Evolutionary conservation across 495 filamentous ascomycete species (phyloP).

Genomic region (Parmelia sp.): DNA sequence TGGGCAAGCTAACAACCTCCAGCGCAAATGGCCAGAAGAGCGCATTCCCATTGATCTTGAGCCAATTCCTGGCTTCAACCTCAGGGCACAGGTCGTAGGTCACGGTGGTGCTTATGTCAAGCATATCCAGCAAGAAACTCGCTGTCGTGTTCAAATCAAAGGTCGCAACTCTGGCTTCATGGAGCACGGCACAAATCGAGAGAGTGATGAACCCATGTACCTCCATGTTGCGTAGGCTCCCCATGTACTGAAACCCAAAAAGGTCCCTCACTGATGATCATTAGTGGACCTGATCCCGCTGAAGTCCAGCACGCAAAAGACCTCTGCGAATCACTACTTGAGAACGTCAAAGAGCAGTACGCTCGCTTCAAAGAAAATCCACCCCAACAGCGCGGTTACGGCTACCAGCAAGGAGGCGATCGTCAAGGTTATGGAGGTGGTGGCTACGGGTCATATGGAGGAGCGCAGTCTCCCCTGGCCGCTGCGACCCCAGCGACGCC

Average conservation of each 20-base stretch:
- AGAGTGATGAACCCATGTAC: constrained; percentile 94
- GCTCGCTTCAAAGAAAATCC: constrained; percentile 83
- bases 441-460: constrained; percentile 37
- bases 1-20: constrained; percentile 29
- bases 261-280: constrained; percentile 30
- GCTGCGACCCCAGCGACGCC: constrained; percentile 36
- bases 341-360: constrained; percentile 78
- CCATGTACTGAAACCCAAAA: not conserved
- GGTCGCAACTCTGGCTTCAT: constrained; percentile 94
- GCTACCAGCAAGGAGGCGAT: constrained; percentile 31
- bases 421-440: constrained; percentile 29
- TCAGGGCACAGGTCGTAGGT: constrained; percentile 91
- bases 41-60: constrained; percentile 86
- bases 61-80: constrained; percentile 89
- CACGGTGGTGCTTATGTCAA: constrained; percentile 92
- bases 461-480: constrained; percentile 35
- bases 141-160: constrained; percentile 95
- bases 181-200: constrained; percentile 70
- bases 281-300: constrained; percentile 75
- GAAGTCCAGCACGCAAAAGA: constrained; percentile 84
- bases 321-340: constrained; percentile 78
- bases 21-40: constrained; percentile 99
- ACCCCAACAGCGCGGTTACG: constrained; percentile 47
- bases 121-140: constrained; percentile 90
- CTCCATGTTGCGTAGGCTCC: constrained; percentile 81